These are phyloP conservation scores for Aquilaria agallochum DNA, from an alignment of 441 rosid species.

Conservation along the genomic window DNA sequence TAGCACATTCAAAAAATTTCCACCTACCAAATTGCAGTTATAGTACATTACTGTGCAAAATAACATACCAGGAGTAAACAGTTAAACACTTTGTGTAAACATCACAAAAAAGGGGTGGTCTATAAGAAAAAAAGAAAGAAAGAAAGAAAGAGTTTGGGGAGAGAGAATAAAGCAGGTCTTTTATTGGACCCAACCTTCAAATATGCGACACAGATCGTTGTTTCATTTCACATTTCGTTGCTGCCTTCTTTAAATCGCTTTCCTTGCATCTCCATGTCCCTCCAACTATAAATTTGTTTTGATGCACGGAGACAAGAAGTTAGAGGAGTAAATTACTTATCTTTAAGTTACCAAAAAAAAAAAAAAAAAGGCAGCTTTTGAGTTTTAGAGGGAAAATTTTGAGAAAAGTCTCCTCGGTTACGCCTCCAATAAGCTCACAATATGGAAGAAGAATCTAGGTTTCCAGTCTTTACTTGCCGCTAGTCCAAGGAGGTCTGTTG, in stretches of 20 bases:
- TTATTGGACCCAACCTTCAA: slow-evolving; percentile 57
- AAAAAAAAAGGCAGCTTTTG: slow-evolving; percentile 28
- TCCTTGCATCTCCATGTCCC: neutral
- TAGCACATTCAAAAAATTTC: too few species aligned
- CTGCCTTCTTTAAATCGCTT: slow-evolving; percentile 11
- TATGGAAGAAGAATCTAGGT: slow-evolving; percentile 59
- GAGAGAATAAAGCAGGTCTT: slow-evolving; percentile 46
- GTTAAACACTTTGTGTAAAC: too few species aligned
- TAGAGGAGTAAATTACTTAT: too few species aligned
- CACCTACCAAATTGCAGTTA: too few species aligned
- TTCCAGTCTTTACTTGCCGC: slow-evolving; percentile 29
- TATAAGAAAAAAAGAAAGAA: neutral
- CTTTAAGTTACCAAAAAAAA: neutral
- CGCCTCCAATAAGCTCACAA: slow-evolving; percentile 46
- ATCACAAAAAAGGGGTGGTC: too few species aligned
- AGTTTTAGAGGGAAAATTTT: slow-evolving; percentile 29
- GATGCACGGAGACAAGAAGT: slow-evolving; percentile 2
- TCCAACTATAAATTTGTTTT: neutral
- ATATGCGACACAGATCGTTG: slow-evolving; percentile 67
- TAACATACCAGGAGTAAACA: too few species aligned
- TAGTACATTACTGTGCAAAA: too few species aligned
- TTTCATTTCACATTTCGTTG: slow-evolving; percentile 37
- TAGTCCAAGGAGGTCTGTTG: slow-evolving; percentile 38
- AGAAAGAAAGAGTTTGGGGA: neutral
- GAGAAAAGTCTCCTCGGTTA: slow-evolving; percentile 55